Percentiles rank a stretch among this genome's conserved stretches.
Evolutionary conservation across 2,329 filamentous ascomycete genomes (phyloP).

Genomic region (Chrysoporthe austroafricana): DNA sequence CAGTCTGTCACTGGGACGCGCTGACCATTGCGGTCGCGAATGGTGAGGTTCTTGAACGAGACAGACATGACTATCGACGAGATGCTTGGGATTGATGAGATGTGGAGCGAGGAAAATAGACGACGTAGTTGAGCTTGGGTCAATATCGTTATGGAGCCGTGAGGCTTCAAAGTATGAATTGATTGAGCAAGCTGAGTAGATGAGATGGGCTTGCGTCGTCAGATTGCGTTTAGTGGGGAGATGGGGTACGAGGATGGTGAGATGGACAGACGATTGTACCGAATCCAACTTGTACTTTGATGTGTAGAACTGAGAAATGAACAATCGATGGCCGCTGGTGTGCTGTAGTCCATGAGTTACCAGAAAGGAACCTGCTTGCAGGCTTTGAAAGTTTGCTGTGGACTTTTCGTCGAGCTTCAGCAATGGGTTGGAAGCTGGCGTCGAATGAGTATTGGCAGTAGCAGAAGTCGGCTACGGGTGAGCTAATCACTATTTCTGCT

Average conservation of each 20-base stretch:
- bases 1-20: constrained; percentile 21
- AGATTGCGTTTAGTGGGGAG: neutral
- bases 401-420: too few relatives aligned
- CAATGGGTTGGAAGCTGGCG: neutral
- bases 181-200: neutral
- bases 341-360: neutral
- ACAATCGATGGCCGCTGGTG: neutral
- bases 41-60: constrained; percentile 1
- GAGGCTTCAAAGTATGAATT: neutral
- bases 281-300: neutral
- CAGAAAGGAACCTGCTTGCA: neutral
- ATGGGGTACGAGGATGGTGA: neutral
- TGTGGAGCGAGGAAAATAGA: neutral
- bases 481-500: neutral
- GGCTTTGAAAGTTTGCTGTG: neutral
- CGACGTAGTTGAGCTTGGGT: neutral
- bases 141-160: neutral
- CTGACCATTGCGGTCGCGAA: constrained; percentile 13
- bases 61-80: constrained; percentile 8
- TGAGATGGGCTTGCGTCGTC: neutral
- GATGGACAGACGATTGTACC: neutral
- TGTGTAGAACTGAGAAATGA: neutral
- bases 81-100: neutral
- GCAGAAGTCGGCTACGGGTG: too few relatives aligned
- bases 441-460: too few relatives aligned